Evolutionary conservation across 371 early-diverging fungal species (phyloP), one percentile per base, ranked within the genome.

Genomic region (Zychaea mexicana): DNA sequence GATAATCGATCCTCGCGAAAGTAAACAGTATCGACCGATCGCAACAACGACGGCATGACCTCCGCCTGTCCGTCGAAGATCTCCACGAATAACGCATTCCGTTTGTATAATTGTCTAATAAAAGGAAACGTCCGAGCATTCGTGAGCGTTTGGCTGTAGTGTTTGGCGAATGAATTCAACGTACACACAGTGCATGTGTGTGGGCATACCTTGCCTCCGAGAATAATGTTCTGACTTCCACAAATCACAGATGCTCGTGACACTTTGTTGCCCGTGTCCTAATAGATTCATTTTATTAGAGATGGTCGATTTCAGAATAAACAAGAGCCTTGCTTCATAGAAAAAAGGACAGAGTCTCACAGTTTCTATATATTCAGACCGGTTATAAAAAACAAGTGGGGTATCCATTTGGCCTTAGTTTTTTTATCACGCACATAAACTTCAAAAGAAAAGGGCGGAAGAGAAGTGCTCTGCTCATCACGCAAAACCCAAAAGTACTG

Each of bases 191-290:
- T n/a, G n/a, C n/a, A n/a, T n/a, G n/a, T n/a, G n/a, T n/a, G n/a
- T n/a, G n/a, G 57, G 28, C 22, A 46, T 81, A 91, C 92, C 87
- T 93, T 96, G 68, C 96, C 97, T 30, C 96, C 96, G 17, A 98
- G 87, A 47, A 96, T 92, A 63, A 98, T 98, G 79, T 98, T 96
- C 71, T 97, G 94, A 73, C 92, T 90, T 26, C 96, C 96, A 71
- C 90, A 92, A 67, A 98, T 96, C 61, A 90, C 86, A 15, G 94
- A 91, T 74, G 91, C 91, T 46, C 96, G 84, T 69, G 91, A 90
- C 58, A 98, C 94, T 79, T 94, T 96, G 82, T 97, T 98, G 46
- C 97, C 96, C 2, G 97, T 96, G 71, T 95, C 96, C 92, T 91
- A 76, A 45, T 26, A 10, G 12, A 36, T 28, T 36, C 32, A 52